Evolutionary conservation across 2,329 filamentous ascomycete genomes (phyloP).

Genomic region (Colletotrichum tabaci): DNA sequence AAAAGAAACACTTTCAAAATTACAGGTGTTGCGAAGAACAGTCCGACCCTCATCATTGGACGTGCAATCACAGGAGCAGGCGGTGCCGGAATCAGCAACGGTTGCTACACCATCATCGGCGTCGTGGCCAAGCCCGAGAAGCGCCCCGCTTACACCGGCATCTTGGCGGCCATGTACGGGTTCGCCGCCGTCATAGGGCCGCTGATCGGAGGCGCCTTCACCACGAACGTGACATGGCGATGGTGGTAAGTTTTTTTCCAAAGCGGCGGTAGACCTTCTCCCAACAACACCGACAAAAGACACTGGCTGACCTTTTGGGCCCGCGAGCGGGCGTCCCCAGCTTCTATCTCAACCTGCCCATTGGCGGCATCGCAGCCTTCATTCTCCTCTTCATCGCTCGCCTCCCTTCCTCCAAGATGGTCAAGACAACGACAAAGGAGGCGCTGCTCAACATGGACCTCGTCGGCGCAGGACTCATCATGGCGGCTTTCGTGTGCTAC

Average conservation of each 20-base stretch:
- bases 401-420: conserved; percentile 51
- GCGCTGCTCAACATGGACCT: conserved; percentile 65
- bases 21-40: conserved; percentile 60
- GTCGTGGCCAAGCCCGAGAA: conserved; percentile 67
- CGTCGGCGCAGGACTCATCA: conserved; percentile 68
- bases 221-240: conserved; percentile 65
- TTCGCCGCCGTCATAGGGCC: conserved; percentile 67
- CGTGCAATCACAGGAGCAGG: conserved; percentile 67
- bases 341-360: conserved; percentile 62
- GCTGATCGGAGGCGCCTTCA: conserved; percentile 65
- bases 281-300: too few relatives aligned
- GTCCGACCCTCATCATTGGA: conserved; percentile 66
- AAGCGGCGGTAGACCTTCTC: too few relatives aligned
- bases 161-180: conserved; percentile 70
- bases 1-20: neutral
- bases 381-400: conserved; percentile 59
- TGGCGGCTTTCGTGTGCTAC: conserved; percentile 67
- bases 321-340: too few relatives aligned
- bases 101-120: conserved; percentile 63
- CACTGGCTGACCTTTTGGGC: too few relatives aligned
- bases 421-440: conserved; percentile 50
- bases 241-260: conserved; percentile 57
- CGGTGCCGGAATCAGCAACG: conserved; percentile 65
- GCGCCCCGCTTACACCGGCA: conserved; percentile 68
- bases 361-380: conserved; percentile 61